phyloP scores from a whole-genome alignment of 352 stramenopile genomes.

The Globisporangium mamillatum region DNA sequence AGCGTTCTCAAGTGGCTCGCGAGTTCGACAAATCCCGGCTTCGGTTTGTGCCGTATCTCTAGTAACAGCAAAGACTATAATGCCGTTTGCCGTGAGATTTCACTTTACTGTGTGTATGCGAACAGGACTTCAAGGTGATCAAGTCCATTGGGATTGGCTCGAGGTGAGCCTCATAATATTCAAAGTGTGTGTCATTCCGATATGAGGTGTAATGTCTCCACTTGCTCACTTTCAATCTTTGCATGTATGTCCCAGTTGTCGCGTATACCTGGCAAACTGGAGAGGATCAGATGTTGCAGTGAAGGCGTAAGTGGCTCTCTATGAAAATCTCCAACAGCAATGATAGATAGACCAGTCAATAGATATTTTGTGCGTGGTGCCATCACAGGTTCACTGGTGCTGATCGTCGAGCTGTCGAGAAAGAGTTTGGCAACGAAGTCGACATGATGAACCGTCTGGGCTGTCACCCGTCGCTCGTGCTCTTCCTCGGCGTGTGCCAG shows the following conservation, averaged over 20 bases:
- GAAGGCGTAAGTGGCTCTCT: constrained; percentile 54
- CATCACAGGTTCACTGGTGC: constrained; percentile 47
- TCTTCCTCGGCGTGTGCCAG: constrained; percentile 61
- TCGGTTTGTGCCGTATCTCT: constrained; percentile 5
- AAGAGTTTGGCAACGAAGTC: constrained; percentile 78
- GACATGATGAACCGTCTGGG: constrained; percentile 63
- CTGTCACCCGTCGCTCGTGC: constrained; percentile 63
- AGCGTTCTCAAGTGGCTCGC: constrained; percentile 23
- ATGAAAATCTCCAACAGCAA: background rate
- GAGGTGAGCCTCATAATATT: constrained; percentile 31
- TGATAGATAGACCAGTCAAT: background rate
- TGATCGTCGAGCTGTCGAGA: constrained; percentile 46
- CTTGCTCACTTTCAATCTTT: background rate
- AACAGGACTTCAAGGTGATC: constrained; percentile 34
- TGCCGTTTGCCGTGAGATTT: background rate
- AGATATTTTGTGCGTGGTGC: background rate
- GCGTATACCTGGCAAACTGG: constrained; percentile 78
- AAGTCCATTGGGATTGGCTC: constrained; percentile 68
- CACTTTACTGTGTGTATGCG: background rate
- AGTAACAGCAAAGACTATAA: background rate
- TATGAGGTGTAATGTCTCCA: background rate
- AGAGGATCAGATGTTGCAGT: constrained; percentile 68
- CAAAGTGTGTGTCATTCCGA: background rate
- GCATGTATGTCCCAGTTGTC: constrained; percentile 37
- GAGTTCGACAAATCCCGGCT: constrained; percentile 29